Conservation (phyloP, 1,284 basidiomycete species). For the Ceratobasidium sp. region DNA sequence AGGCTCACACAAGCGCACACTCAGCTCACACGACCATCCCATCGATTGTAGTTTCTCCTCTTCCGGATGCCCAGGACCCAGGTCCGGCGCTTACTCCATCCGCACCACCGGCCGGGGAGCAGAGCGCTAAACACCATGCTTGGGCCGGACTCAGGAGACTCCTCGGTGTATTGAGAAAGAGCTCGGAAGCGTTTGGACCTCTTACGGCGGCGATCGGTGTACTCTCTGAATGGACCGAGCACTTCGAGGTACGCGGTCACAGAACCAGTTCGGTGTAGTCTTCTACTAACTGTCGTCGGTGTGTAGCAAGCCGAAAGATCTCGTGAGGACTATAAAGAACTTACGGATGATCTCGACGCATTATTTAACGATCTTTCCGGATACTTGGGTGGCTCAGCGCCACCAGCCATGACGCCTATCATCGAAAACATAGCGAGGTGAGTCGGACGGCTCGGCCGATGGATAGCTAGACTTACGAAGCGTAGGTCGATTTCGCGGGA, state of each 20-base stretch:
- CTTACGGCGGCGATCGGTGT: not conserved
- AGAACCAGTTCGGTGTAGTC: not conserved
- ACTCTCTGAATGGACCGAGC: not conserved
- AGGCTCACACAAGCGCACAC: too few relatives aligned
- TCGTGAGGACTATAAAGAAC: not conserved
- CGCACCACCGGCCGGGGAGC: too few relatives aligned
- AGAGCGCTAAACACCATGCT: too few relatives aligned
- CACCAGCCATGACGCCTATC: not conserved
- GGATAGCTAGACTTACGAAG: not conserved
- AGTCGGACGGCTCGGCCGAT: not conserved
- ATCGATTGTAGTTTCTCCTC: too few relatives aligned
- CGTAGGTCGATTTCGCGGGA: not conserved
- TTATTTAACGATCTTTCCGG: not conserved
- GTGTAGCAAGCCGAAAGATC: too few relatives aligned
- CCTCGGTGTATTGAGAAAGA: not conserved
- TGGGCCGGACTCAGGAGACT: too few relatives aligned
- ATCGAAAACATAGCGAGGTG: not conserved
- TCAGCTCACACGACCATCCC: too few relatives aligned
- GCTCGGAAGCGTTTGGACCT: not conserved
- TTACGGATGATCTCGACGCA: not conserved
- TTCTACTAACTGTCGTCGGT: too few relatives aligned
- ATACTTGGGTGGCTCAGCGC: not conserved
- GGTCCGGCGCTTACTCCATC: too few relatives aligned
- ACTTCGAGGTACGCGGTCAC: not conserved
- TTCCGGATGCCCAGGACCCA: too few relatives aligned